phyloP scores from a whole-genome alignment of 305 asterid species.

The Petunia hybrid region DNA sequence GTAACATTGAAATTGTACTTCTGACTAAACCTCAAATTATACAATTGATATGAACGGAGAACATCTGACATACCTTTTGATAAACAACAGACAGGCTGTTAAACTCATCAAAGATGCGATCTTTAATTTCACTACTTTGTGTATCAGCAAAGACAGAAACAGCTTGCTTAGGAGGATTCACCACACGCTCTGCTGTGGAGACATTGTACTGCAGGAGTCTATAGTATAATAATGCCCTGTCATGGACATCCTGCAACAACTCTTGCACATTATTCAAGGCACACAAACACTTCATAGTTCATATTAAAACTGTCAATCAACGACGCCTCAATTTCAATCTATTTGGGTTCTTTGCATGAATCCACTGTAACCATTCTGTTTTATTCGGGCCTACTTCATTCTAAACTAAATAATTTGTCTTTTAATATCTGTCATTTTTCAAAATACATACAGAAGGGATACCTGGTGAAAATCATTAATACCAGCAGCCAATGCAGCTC shows the following conservation, averaged over 20 bases:
- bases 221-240: slow-evolving; percentile 91
- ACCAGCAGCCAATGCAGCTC: slow-evolving; percentile 96
- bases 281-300: slow-evolving; percentile 9
- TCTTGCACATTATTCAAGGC: slow-evolving; percentile 25
- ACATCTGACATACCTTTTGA: slow-evolving; percentile 71
- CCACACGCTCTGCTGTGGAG: slow-evolving; percentile 85
- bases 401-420: slow-evolving; percentile 1
- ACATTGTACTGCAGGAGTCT: slow-evolving; percentile 82
- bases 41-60: slow-evolving; percentile 1
- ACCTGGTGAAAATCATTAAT: slow-evolving; percentile 99
- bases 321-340: neutral
- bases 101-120: slow-evolving; percentile 97
- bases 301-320: slow-evolving; percentile 9
- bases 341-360: neutral
- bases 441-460: slow-evolving; percentile 5
- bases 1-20: slow-evolving; percentile 8
- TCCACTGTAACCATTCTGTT: slow-evolving; percentile 6
- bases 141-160: slow-evolving; percentile 99
- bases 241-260: slow-evolving; percentile 94
- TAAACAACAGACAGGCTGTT: slow-evolving; percentile 96
- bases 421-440: neutral
- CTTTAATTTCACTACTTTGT: slow-evolving; percentile 94
- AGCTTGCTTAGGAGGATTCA: slow-evolving; percentile 99
- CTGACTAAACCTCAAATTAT: slow-evolving; percentile 23
- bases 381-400: neutral